phyloP scores from a whole-genome alignment of 1,284 basidiomycete genomes.

The Melanopsichium pennsylvanicum region DNA sequence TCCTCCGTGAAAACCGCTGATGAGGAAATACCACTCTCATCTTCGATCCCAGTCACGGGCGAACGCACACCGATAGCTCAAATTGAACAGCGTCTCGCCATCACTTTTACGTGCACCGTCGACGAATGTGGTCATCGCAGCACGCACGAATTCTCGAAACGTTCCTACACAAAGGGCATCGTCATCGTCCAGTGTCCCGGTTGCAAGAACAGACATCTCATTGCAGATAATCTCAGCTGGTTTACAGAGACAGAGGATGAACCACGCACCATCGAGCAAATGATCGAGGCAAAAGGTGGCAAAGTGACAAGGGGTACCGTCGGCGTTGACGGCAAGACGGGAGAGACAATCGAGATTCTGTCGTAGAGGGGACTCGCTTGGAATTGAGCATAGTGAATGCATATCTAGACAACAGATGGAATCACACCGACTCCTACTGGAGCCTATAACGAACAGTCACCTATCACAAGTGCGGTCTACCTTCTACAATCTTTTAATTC shows the following conservation, averaged over 20 bases:
- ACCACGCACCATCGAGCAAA: constrained; percentile 62
- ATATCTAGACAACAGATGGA: too few species aligned
- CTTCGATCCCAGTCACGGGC: constrained; percentile 39
- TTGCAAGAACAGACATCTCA: constrained; percentile 78
- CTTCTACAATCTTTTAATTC: not conserved
- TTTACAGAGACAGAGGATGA: constrained; percentile 57
- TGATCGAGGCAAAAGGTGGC: constrained; percentile 60
- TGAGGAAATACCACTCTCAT: too few species aligned
- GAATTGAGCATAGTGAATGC: too few species aligned
- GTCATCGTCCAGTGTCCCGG: constrained; percentile 90
- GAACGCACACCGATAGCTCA: constrained; percentile 43
- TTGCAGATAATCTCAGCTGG: constrained; percentile 64
- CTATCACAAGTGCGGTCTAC: too few species aligned
- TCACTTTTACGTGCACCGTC: constrained; percentile 62
- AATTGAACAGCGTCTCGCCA: constrained; percentile 54
- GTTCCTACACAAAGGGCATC: constrained; percentile 84
- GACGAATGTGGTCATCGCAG: constrained; percentile 79
- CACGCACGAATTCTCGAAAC: constrained; percentile 85
- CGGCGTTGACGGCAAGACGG: constrained; percentile 45
- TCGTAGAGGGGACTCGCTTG: constrained; percentile 11
- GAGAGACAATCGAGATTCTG: constrained; percentile 62
- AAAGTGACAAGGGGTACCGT: constrained; percentile 51
- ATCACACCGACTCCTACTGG: too few species aligned
- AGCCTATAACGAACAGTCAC: too few species aligned
- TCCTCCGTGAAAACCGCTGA: too few species aligned